Percentiles rank a stretch among this genome's conserved stretches.
phyloP scores from a whole-genome alignment of 192 early-diverging fungal species.

The Phlyctochytrium planicorne region DNA sequence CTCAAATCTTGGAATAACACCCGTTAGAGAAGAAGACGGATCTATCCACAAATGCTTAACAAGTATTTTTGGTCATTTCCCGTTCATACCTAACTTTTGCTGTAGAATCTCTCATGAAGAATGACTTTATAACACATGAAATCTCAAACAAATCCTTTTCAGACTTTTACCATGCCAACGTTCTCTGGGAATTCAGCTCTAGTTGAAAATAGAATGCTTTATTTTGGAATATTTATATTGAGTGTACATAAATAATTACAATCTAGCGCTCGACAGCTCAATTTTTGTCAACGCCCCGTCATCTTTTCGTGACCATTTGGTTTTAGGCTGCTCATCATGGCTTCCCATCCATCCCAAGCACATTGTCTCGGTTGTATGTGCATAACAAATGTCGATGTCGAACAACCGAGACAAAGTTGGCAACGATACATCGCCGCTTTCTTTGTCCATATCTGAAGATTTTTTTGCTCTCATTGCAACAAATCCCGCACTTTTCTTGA shows the following conservation, averaged over 20 bases:
- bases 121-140: neutral
- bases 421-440: too few species aligned
- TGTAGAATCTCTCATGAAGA: neutral
- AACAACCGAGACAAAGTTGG: too few species aligned
- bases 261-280: neutral
- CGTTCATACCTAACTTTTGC: neutral
- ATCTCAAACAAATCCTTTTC: neutral
- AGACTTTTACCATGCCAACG: neutral
- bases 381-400: conserved; percentile 62
- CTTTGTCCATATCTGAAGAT: conserved; percentile 9
- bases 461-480: neutral
- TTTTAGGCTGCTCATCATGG: neutral
- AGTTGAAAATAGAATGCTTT: neutral
- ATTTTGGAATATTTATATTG: neutral
- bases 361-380: conserved; percentile 75
- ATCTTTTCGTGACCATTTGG: neutral
- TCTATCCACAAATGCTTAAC: neutral
- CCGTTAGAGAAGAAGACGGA: neutral
- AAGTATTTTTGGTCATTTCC: neutral
- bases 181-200: neutral
- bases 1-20: neutral
- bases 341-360: conserved; percentile 20
- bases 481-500: neutral
- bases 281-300: neutral
- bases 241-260: too few species aligned